A percentile compares a stretch with the other conserved stretches of the same genome.
Conservation (phyloP, 768 basidiomycete genomes). For the Leccinum ochraceum region DNA sequence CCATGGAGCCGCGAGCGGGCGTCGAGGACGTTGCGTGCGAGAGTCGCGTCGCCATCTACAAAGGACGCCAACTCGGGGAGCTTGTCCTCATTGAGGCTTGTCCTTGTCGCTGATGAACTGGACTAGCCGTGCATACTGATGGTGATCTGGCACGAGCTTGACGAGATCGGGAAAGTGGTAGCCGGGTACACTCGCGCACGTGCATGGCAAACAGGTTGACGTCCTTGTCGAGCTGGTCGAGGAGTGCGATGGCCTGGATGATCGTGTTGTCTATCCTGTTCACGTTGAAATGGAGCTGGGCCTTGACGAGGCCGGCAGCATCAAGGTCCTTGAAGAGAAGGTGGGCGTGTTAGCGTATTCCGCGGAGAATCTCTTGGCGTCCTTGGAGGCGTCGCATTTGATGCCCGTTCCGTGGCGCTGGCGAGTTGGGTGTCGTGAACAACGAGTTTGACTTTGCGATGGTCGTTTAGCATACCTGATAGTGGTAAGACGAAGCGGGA, state of each 20-base stretch:
- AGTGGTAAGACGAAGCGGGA: background rate
- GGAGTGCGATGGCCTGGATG: conserved; percentile 94
- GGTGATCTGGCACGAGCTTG: conserved; percentile 90
- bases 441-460: conserved; percentile 76
- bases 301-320: conserved; percentile 83
- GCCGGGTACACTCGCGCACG: conserved; percentile 96
- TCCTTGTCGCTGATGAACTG: conserved; percentile 92
- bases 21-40: conserved; percentile 93
- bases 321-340: conserved; percentile 90
- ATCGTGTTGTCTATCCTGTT: conserved; percentile 99
- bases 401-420: conserved; percentile 65
- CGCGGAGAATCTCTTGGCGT: conserved; percentile 86
- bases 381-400: conserved; percentile 79
- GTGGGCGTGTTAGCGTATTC: conserved; percentile 87
- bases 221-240: conserved; percentile 99
- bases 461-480: conserved; percentile 81
- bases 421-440: conserved; percentile 78
- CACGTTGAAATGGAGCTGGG: conserved; percentile 97
- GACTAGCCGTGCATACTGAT: conserved; percentile 85
- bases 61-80: conserved; percentile 76
- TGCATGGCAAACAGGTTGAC: conserved; percentile 99
- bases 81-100: conserved; percentile 68
- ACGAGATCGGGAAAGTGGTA: conserved; percentile 96
- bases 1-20: conserved; percentile 93
- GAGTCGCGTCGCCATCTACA: conserved; percentile 79